Conservation (phyloP, 176 grass and related monocot species). For the Raddia distichophylla region DNA sequence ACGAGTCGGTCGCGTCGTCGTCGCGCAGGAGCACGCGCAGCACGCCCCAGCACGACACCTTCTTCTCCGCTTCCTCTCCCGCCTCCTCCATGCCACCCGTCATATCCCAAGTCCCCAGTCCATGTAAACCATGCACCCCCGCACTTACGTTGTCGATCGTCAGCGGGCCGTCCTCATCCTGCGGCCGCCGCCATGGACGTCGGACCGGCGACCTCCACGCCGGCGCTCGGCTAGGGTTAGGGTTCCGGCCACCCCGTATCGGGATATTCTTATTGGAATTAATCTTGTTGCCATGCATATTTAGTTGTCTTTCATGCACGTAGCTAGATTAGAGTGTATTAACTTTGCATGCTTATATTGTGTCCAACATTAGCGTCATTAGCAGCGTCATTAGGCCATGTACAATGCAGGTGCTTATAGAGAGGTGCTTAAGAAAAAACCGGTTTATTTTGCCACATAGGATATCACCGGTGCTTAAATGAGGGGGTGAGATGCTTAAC, state of each 20-base stretch:
- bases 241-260: slow-evolving; percentile 20
- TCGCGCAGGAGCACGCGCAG: slow-evolving; percentile 58
- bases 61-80: not conserved
- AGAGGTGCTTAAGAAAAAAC: no score
- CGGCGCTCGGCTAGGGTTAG: slow-evolving; percentile 27
- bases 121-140: no score
- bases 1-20: slow-evolving; percentile 75
- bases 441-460: no score
- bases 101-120: slow-evolving; percentile 13
- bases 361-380: no score
- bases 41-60: not conserved
- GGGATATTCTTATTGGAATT: not conserved
- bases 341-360: no score
- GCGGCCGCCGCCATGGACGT: slow-evolving; percentile 4
- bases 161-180: not conserved
- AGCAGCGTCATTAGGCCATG: no score
- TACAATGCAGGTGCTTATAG: no score
- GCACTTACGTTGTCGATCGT: not conserved
- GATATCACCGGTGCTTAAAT: no score
- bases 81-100: slow-evolving; percentile 6
- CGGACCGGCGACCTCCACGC: not conserved
- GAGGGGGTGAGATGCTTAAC: no score
- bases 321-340: no score
- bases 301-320: no score
- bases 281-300: no score